Evolutionary conservation across 1,284 basidiomycete genomes (phyloP).

Genomic region (Singerocomus inundabilis): DNA sequence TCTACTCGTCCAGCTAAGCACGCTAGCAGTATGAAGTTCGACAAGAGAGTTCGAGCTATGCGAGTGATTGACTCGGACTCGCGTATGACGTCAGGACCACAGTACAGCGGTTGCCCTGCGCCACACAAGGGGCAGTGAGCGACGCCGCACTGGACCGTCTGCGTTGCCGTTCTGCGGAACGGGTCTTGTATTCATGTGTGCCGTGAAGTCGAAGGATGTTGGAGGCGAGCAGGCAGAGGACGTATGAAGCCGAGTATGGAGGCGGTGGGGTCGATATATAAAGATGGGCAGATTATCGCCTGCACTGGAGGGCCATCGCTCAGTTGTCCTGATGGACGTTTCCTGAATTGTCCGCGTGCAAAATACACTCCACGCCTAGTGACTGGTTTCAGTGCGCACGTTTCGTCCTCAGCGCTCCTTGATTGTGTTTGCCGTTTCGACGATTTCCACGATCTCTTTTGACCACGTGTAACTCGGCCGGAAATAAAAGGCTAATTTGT

Average conservation of each 20-base stretch:
- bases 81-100: conserved; percentile 11
- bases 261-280: neutral
- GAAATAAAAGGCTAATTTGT: conserved; percentile 18
- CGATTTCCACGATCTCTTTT: conserved; percentile 24
- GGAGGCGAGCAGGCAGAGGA: neutral
- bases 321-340: neutral
- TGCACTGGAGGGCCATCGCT: neutral
- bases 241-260: neutral
- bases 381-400: neutral
- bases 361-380: neutral
- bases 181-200: neutral
- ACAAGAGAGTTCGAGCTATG: neutral
- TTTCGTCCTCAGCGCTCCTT: neutral
- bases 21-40: neutral
- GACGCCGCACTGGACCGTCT: neutral
- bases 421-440: neutral
- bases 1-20: neutral
- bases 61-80: neutral
- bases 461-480: conserved; percentile 11
- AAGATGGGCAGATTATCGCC: neutral
- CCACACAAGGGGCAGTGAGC: neutral
- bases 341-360: neutral
- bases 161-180: neutral
- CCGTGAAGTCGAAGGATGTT: neutral
- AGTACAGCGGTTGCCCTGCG: neutral